These are phyloP conservation scores for Rhodosporidiobolus sp. DNA, from an alignment of 768 basidiomycete genomes.

Conservation along the genomic window DNA sequence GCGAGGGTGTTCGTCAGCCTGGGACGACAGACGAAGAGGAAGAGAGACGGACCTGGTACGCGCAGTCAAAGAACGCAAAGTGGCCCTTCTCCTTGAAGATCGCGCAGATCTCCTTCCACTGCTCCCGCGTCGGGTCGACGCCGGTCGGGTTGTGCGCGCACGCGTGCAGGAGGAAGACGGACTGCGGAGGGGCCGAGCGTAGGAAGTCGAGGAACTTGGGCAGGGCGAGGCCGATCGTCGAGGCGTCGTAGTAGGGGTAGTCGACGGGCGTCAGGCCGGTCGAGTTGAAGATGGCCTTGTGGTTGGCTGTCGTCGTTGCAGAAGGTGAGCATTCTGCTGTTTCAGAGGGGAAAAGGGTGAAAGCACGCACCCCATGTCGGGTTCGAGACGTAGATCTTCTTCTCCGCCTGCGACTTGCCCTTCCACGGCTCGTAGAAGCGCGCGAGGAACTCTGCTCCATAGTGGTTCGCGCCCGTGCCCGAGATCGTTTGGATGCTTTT, in stretches of 20 bases:
- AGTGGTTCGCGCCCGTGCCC: conserved; percentile 93
- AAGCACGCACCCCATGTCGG: conserved; percentile 83
- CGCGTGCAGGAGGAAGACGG: conserved; percentile 87
- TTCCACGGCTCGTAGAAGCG: conserved; percentile 68
- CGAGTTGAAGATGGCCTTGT: conserved; percentile 83
- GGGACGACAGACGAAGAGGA: conserved; percentile 91
- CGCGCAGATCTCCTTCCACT: conserved; percentile 88
- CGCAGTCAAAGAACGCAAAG: conserved; percentile 90
- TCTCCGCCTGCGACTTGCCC: conserved; percentile 52
- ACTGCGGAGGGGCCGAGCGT: conserved; percentile 67
- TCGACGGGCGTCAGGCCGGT: conserved; percentile 78
- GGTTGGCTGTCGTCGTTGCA: conserved; percentile 50
- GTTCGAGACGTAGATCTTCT: conserved; percentile 77
- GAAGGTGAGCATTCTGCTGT: conserved; percentile 28
- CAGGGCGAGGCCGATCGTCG: conserved; percentile 86
- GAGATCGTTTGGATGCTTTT: conserved; percentile 91
- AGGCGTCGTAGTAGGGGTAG: conserved; percentile 79
- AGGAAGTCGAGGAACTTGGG: conserved; percentile 59
- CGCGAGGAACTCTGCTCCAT: conserved; percentile 87
- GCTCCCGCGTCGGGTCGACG: conserved; percentile 85
- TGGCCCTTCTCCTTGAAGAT: conserved; percentile 72
- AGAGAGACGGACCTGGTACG: conserved; percentile 56
- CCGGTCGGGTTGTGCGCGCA: conserved; percentile 98
- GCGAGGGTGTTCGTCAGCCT: conserved; percentile 42
- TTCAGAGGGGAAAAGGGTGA: conserved; percentile 13